Conservation (phyloP, 345 rosid genomes). For the Rhizophora apiculata region DNA sequence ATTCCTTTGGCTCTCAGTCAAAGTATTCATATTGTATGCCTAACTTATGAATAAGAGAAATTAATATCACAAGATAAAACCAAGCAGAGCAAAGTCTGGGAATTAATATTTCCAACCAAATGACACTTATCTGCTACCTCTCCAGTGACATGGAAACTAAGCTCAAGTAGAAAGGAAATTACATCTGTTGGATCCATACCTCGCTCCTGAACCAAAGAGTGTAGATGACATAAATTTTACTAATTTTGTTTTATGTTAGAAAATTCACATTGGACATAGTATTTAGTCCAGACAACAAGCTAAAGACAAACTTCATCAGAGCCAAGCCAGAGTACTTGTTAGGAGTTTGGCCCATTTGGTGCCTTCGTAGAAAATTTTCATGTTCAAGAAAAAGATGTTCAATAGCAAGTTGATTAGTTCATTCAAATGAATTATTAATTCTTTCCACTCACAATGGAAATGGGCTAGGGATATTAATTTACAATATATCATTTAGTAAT, state of each 20-base stretch:
- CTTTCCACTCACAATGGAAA: no score
- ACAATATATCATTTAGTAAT: no score
- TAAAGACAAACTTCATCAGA: background rate
- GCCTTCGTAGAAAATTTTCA: background rate
- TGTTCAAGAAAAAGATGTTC: no score
- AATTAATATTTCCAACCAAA: background rate
- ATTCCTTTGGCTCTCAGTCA: constrained; percentile 64
- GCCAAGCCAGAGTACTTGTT: background rate
- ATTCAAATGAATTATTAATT: no score
- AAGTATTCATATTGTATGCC: constrained; percentile 86
- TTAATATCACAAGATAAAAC: constrained; percentile 4
- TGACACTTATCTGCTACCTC: constrained; percentile 47
- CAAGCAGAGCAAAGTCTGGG: background rate
- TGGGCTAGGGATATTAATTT: no score
- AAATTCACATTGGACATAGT: background rate
- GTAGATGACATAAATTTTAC: background rate
- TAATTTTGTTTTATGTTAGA: background rate
- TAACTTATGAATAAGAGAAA: constrained; percentile 22
- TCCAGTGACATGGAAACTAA: constrained; percentile 89
- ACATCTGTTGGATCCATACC: constrained; percentile 80
- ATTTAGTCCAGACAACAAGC: background rate
- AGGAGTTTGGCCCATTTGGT: background rate
- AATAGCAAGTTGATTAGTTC: no score
- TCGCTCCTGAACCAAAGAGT: constrained; percentile 61
- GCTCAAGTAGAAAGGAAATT: constrained; percentile 92